Evolutionary conservation across 768 basidiomycete species (phyloP), one percentile per base, ranked within the genome.

Genomic region (Boletus patriciae): DNA sequence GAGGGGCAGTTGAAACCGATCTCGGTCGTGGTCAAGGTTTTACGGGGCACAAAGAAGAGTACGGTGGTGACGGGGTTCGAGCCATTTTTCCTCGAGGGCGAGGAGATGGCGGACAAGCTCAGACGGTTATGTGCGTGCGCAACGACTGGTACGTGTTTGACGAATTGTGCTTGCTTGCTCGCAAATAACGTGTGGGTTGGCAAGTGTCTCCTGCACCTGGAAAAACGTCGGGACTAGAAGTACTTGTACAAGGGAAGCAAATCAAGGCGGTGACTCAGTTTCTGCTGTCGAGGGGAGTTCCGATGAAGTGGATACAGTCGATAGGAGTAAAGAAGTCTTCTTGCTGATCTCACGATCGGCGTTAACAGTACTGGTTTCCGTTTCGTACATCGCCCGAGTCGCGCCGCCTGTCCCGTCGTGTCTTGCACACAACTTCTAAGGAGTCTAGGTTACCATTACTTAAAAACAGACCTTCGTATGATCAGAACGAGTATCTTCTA

Each of bases 181-280:
- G 36, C 31, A 4, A 29, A 37, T 52, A 36, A 59, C 41, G 40
- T 19, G 27, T 18, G n/a, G 9, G 27, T 15, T 29, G 34, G 19
- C n/a, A 90, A 31, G 89, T 88, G 16, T 80, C 84, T 0, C 83
- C 84, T 1, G 52, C 80, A n/a, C 76, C 75, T 7, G 86, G 87
- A 0, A 87, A 84, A 67, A 72, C 73, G 8, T 74, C 80, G 3
- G 82, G 81, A 2, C 62, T 81, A 50, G 90, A 94, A 63, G 85
- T 97, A 9, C 75, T 89, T 59, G 86, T 96, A 0, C 94, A 96
- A 66, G 94, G 94, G 2, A 90, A 89, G 59, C 93, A 96, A 64
- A 76, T 78, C 19, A 80, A 81, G 60, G 74, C 77, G 3, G 87
- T 93, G 12, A 75, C 79, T 12, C 87, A 90, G 6, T 80, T 92